Percentiles rank a stretch among this genome's conserved stretches.
These are phyloP conservation scores for Colletotrichum plurivorum DNA, from an alignment of 2,329 filamentous ascomycete species.

Conservation along the genomic window DNA sequence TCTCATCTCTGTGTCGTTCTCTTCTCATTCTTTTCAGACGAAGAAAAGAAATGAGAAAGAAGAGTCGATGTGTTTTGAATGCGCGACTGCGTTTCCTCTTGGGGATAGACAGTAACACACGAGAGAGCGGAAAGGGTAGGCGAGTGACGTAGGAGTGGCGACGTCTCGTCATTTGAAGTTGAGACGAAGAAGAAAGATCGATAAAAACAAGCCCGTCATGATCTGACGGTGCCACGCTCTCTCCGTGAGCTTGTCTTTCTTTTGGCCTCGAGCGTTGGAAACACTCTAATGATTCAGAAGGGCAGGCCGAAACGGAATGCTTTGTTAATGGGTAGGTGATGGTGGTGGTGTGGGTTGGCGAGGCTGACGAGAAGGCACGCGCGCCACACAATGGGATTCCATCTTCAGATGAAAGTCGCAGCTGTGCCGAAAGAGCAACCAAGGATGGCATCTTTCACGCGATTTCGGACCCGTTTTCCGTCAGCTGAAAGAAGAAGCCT, in stretches of 20 bases:
- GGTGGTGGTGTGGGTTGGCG: constrained; percentile 8
- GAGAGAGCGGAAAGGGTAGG: neutral
- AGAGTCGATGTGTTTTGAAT: neutral
- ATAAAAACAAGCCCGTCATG: neutral
- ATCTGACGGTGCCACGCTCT: neutral
- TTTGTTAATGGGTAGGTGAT: neutral
- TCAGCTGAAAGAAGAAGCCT: neutral
- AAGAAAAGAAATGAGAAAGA: neutral
- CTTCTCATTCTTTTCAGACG: neutral
- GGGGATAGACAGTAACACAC: neutral
- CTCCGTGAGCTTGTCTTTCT: neutral
- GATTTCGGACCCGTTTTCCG: neutral
- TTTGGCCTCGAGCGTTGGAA: constrained; percentile 1
- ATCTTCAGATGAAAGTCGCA: constrained; percentile 12
- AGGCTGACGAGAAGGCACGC: neutral
- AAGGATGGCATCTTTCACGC: constrained; percentile 3
- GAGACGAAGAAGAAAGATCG: constrained; percentile 1
- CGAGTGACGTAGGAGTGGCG: neutral
- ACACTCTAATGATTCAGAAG: constrained; percentile 14
- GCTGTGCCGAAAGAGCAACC: constrained; percentile 8
- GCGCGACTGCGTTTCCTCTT: constrained; percentile 1
- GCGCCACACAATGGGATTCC: neutral
- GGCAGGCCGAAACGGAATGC: constrained; percentile 11
- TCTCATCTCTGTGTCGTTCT: neutral
- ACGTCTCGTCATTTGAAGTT: constrained; percentile 10